Base-by-base conservation (phyloP, 371 early-diverging fungal genomes). In the Lichtheimia ornata region DNA sequence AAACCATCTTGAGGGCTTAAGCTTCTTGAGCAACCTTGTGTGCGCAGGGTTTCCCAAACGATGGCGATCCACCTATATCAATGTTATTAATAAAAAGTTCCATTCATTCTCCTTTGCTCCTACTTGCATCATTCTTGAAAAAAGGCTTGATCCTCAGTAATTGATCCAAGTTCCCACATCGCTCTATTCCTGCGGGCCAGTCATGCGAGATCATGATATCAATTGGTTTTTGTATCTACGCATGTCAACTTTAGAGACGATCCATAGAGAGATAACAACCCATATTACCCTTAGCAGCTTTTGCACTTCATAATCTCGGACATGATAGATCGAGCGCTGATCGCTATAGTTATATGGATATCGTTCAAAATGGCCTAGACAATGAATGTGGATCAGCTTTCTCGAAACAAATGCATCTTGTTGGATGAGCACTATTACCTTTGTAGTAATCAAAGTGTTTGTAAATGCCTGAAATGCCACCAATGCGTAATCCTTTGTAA, bases 121-220 rank as follows among this genome's bases (percentile, higher is more conserved):
- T 35, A 57, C 58, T 62, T 70, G 93, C 91, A 77, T 97, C 97
- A 5, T 71, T 58, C 20, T 43, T 64, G 59, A 98, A 91, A 61
- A 77, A 90, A 9, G 79, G 79, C 62, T 97, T 97, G 4, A 40
- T 63, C 1, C 71, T 61, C 20, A 95, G 62, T 45, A 99, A 78
- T 40, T 50, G 42, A 0, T 72, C 50, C 0, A 83, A 59, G 73
- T 97, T 77, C 2, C 98, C 98, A 72, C 88, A 87, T 20, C 80
- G 70, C 52, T 92, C 91, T 25, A 97, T 91, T 4, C 89, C 87
- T 22, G 81, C 76, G 0, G 99, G 99, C 99, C 99, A 99, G 71
- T 99, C 99, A 67, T 99, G 99, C 5, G 96, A 94, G 2, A 97
- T 58, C 54, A 98, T 90, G 11, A 97, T 82, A 64, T 98, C 97